phyloP scores from a whole-genome alignment of 1,284 basidiomycete species.

The Neolentinus lepideus region DNA sequence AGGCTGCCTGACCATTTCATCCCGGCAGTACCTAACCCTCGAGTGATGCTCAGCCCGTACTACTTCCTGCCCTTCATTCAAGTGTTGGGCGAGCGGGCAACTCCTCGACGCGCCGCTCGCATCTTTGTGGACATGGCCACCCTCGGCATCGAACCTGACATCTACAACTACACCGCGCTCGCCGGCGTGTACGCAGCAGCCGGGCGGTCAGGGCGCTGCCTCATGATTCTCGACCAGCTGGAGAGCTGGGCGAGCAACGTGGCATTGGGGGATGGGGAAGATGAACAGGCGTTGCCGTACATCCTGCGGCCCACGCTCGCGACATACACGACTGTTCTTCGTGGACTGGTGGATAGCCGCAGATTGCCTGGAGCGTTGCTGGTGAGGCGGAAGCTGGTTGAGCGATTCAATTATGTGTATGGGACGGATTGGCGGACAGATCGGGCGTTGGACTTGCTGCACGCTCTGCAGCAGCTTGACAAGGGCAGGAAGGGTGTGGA shows the following conservation, averaged over 20 bases:
- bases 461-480: not conserved
- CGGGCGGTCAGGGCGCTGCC: no score
- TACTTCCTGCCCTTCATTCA: not conserved
- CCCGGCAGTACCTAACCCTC: not conserved
- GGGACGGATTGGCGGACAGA: not conserved
- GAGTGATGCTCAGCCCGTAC: not conserved
- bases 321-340: not conserved
- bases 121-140: not conserved
- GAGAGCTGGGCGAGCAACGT: not conserved
- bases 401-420: not conserved
- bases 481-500: not conserved
- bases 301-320: not conserved
- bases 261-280: no score
- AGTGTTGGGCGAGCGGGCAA: not conserved
- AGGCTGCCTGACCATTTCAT: not conserved
- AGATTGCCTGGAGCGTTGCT: not conserved
- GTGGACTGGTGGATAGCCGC: not conserved
- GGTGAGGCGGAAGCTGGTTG: not conserved
- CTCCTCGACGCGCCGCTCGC: not conserved
- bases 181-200: no score
- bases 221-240: no score
- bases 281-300: not conserved
- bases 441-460: not conserved
- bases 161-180: no score
- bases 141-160: not conserved